These are phyloP conservation scores for Suhomyces yuchorum DNA, from an alignment of 1,139 yeast species.

Conservation along the genomic window DNA sequence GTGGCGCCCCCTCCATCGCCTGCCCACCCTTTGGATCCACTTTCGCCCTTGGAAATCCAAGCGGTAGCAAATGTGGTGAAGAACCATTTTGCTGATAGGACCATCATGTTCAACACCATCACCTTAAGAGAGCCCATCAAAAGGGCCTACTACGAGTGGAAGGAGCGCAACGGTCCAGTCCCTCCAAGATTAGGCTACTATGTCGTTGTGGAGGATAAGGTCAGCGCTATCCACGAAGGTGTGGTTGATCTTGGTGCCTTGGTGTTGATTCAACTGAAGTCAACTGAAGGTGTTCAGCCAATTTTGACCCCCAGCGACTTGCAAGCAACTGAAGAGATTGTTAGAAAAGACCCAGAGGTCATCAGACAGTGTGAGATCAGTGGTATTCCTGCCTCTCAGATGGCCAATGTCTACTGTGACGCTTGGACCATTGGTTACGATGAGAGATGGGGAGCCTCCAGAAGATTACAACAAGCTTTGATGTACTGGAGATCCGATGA, in stretches of 20 bases:
- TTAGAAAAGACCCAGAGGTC: constrained; percentile 68
- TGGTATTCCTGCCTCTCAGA: constrained; percentile 65
- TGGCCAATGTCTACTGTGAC: constrained; percentile 76
- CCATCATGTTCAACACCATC: constrained; percentile 63
- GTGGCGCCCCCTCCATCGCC: constrained; percentile 54
- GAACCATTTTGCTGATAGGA: constrained; percentile 47
- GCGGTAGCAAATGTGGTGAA: constrained; percentile 48
- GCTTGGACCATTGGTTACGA: constrained; percentile 87
- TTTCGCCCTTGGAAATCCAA: constrained; percentile 58
- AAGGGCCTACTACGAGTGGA: constrained; percentile 63
- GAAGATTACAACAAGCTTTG: constrained; percentile 78
- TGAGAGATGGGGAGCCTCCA: constrained; percentile 78
- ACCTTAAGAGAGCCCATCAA: constrained; percentile 74
- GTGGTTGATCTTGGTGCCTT: constrained; percentile 57
- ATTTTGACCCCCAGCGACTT: constrained; percentile 73
- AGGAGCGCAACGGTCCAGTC: constrained; percentile 57
- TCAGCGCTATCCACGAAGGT: constrained; percentile 69
- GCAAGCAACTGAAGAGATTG: constrained; percentile 60
- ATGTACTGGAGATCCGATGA: constrained; percentile 77
- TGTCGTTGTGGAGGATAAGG: constrained; percentile 62
- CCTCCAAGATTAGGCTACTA: constrained; percentile 71
- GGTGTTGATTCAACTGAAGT: constrained; percentile 48
- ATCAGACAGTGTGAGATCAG: constrained; percentile 71
- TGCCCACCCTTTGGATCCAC: constrained; percentile 72
- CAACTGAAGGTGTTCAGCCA: constrained; percentile 67